phyloP scores from a whole-genome alignment of 345 rosid species.

The Mercurialis annua region DNA sequence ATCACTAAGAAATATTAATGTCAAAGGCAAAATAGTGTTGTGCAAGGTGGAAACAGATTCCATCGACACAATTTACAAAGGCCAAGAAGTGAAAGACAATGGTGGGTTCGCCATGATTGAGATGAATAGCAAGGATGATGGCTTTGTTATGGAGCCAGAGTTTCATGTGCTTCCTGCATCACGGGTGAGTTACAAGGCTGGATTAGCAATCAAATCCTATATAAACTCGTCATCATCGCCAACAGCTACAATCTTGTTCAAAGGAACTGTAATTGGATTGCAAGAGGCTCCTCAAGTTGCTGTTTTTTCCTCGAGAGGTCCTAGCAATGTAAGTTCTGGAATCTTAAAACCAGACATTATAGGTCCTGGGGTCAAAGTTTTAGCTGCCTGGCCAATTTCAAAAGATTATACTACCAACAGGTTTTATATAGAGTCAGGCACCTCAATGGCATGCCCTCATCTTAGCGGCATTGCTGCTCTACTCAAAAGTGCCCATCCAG shows the following conservation, averaged over 20 bases:
- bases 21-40: conserved; percentile 14
- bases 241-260: conserved; percentile 3
- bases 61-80: not conserved
- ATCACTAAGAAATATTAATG: conserved; percentile 2
- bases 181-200: conserved; percentile 8
- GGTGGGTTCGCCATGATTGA: conserved; percentile 21
- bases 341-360: conserved; percentile 28
- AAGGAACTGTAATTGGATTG: conserved; percentile 13
- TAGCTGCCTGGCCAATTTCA: conserved; percentile 19
- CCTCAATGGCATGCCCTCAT: conserved; percentile 64
- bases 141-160: not conserved
- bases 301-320: conserved; percentile 16
- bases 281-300: conserved; percentile 19
- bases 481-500: conserved; percentile 41
- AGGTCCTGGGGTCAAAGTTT: conserved; percentile 23
- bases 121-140: not conserved
- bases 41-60: too few relatives aligned
- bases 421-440: conserved; percentile 39
- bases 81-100: conserved; percentile 16
- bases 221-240: conserved; percentile 7
- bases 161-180: conserved; percentile 18
- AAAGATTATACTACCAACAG: not conserved
- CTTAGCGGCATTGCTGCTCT: conserved; percentile 57
- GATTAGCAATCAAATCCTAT: conserved; percentile 8
- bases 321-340: conserved; percentile 19